Percentiles rank a stretch among this genome's conserved stretches.
Conservation (phyloP, 2,329 filamentous ascomycete genomes). For the Didymella glomerata region DNA sequence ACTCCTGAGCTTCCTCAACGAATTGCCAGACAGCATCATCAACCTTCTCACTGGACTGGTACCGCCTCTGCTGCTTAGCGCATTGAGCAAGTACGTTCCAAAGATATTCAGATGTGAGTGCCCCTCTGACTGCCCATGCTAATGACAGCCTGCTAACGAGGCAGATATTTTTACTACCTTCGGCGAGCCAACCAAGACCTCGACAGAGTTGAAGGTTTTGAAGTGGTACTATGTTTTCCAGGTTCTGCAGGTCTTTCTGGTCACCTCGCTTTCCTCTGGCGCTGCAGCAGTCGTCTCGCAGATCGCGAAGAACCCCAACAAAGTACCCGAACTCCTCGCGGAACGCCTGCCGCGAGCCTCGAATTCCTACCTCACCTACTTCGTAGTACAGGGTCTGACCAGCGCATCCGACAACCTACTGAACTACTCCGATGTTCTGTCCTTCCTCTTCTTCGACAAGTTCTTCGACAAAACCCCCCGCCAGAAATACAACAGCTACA, state of each 20-base stretch:
- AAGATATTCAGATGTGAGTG: constrained; percentile 77
- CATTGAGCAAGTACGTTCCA: constrained; percentile 88
- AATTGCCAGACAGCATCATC: constrained; percentile 74
- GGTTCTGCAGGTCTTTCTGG: constrained; percentile 89
- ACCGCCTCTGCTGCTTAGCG: constrained; percentile 77
- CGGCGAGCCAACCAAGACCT: constrained; percentile 80
- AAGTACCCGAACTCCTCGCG: constrained; percentile 72
- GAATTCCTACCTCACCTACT: constrained; percentile 96
- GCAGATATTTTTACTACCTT: constrained; percentile 78
- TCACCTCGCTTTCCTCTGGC: constrained; percentile 82
- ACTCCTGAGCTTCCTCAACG: constrained; percentile 77
- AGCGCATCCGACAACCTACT: constrained; percentile 78
- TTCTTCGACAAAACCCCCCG: constrained; percentile 77
- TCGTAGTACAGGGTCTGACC: constrained; percentile 87
- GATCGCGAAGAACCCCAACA: constrained; percentile 69
- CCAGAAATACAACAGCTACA: constrained; percentile 50
- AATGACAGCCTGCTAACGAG: constrained; percentile 13
- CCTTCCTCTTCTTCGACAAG: constrained; percentile 78
- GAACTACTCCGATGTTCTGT: constrained; percentile 75
- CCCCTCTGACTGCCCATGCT: neutral
- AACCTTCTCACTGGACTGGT: constrained; percentile 87
- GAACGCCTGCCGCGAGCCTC: constrained; percentile 80
- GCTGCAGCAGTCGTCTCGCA: constrained; percentile 73
- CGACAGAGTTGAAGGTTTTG: constrained; percentile 87
- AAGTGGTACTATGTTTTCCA: constrained; percentile 92